phyloP scores from a whole-genome alignment of 1,139 yeast species.

The Kluyveromyces sp. region DNA sequence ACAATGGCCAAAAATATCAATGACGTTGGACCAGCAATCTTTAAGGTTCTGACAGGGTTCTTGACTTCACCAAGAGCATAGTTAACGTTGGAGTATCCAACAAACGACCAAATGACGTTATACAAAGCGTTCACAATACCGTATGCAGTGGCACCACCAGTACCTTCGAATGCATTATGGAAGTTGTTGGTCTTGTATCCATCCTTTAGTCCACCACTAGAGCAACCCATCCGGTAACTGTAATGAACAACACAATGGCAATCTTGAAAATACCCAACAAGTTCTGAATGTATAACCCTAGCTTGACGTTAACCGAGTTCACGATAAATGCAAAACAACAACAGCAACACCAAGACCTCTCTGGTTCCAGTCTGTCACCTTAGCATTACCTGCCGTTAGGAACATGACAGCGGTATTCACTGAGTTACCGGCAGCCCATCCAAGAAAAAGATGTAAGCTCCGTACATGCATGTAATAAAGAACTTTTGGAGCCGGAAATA shows the following conservation, averaged over 20 bases:
- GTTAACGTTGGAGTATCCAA: conserved; percentile 70
- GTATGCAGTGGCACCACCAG: conserved; percentile 54
- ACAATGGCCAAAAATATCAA: conserved; percentile 50
- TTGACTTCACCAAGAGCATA: conserved; percentile 76
- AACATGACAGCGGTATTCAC: conserved; percentile 31
- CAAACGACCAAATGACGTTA: conserved; percentile 75
- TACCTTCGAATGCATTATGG: conserved; percentile 50
- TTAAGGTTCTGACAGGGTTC: conserved; percentile 60
- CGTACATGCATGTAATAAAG: conserved; percentile 67
- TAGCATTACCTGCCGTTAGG: conserved; percentile 63
- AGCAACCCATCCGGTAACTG: conserved; percentile 77
- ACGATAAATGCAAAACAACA: conserved; percentile 58
- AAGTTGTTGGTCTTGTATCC: conserved; percentile 54
- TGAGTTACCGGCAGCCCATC: conserved; percentile 70
- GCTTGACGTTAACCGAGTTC: conserved; percentile 53
- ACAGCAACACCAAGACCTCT: conserved; percentile 71
- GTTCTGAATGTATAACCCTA: conserved; percentile 64
- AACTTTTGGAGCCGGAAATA: conserved; percentile 62
- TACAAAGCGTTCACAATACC: conserved; percentile 73
- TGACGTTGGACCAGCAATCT: conserved; percentile 66
- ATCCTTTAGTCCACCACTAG: conserved; percentile 55
- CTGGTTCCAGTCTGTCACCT: conserved; percentile 66
- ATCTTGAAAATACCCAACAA: conserved; percentile 65
- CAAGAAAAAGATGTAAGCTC: conserved; percentile 63
- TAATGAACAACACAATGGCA: conserved; percentile 56